Evolutionary conservation across 257 asterid species (phyloP).

Genomic region (Verbascum thapsus): DNA sequence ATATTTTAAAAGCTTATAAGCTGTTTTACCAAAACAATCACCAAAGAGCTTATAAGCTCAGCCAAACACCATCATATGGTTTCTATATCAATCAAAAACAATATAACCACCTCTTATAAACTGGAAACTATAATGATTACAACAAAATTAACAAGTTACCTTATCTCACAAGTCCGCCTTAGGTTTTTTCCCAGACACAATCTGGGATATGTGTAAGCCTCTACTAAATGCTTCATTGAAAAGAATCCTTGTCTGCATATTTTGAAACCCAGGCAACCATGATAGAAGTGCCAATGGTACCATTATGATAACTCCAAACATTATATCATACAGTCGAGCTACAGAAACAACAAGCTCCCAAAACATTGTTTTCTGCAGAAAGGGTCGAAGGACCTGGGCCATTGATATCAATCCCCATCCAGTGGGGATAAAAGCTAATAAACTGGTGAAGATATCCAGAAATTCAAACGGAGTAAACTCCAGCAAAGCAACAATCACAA

Average conservation of each 20-base stretch:
- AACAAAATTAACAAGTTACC: conserved; percentile 41
- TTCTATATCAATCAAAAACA: background rate
- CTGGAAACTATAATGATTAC: conserved; percentile 14
- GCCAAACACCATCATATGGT: no score
- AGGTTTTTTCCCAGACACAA: conserved; percentile 80
- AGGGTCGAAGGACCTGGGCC: conserved; percentile 83
- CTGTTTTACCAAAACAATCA: no score
- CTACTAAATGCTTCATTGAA: conserved; percentile 97
- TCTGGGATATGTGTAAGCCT: conserved; percentile 94
- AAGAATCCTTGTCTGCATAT: conserved; percentile 97
- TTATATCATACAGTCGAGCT: conserved; percentile 82
- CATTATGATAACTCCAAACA: conserved; percentile 94
- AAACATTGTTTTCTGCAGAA: conserved; percentile 56
- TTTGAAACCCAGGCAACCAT: conserved; percentile 97
- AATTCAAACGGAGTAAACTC: conserved; percentile 71
- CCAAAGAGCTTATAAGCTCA: no score
- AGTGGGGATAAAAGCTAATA: conserved; percentile 91
- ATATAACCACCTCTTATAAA: background rate
- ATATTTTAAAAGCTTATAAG: no score
- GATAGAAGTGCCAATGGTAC: conserved; percentile 83
- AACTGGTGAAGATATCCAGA: conserved; percentile 78
- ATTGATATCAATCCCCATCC: conserved; percentile 90
- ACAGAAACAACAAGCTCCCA: conserved; percentile 80
- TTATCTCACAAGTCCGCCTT: conserved; percentile 65
- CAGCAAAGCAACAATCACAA: conserved; percentile 64